Evolutionary conservation across 306 rosid species (phyloP), one percentile per base, ranked within the genome.

Genomic region (Prunus kanzakura): DNA sequence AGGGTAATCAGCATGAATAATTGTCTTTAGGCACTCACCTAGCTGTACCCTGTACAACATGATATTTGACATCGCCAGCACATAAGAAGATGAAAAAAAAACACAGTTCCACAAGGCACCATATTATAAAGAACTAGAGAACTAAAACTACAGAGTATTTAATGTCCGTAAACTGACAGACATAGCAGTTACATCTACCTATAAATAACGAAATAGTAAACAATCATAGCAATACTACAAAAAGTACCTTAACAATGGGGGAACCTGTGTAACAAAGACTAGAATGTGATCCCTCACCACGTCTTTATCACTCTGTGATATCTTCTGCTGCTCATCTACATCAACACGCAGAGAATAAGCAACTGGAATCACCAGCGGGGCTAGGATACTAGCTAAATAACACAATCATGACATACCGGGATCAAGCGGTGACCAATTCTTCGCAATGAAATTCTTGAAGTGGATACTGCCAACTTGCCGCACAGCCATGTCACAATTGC

Each of bases 391-490:
- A 75, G 46, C 58, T 35, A 84, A 77, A 63, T 38, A 29, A 57
- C 29, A 45, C 23, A 29, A 78, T 25, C 57, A 76, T 25, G 19
- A 9, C 84, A 68, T 81, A 93, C 99, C 99, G 19, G 91, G 87
- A 4, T 90, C 96, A 38, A 23, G 78, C 23, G 98, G 96, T 22
- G 94, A 89, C 99, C 99, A 96, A 80, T 96, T 83, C 80, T 93
- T 96, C 1, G 88, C 98, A 76, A 91, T 87, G 72, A 93, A 96
- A 79, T 96, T 96, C 88, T 96, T 96, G 77, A 96, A 96, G 82
- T 96, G 99, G 81, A 96, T 96, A 77, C 99, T 96, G 29, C 97
- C 99, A 65, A 84, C 93, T 87, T 96, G 99, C 57, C 99, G 88
- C 25, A 96, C 99, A 13, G 89, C 91, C 89, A 93, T 86, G 77